A percentile compares a stretch with the other conserved stretches of the same genome.
phyloP scores from a whole-genome alignment of 257 asterid species.

The Petunia secreta region DNA sequence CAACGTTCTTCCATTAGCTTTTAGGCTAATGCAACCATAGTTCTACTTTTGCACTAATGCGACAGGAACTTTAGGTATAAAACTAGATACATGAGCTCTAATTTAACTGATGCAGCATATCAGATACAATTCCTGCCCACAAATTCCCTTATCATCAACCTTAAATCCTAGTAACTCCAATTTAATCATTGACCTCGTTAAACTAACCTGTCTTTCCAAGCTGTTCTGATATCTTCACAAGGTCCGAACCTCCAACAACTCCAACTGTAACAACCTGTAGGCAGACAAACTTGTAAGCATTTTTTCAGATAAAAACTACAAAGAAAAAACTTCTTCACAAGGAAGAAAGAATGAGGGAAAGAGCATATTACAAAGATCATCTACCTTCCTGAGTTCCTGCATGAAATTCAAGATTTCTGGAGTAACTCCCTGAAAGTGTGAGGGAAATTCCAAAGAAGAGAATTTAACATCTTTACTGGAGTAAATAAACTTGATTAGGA shows the following conservation, averaged over 20 bases:
- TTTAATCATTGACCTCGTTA: background rate
- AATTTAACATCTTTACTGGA: background rate
- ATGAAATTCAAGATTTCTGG: constrained; percentile 73
- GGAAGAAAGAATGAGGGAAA: too few species aligned
- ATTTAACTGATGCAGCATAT: background rate
- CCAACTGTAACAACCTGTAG: constrained; percentile 78
- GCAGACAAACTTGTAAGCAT: background rate
- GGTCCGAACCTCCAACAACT: constrained; percentile 98
- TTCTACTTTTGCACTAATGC: background rate
- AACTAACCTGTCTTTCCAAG: constrained; percentile 76
- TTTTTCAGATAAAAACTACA: too few species aligned
- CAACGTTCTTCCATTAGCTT: background rate
- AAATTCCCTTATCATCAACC: background rate
- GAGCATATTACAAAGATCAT: background rate
- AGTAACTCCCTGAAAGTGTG: constrained; percentile 57
- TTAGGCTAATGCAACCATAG: background rate
- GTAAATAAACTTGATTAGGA: background rate
- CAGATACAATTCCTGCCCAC: background rate
- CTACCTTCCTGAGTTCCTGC: constrained; percentile 77
- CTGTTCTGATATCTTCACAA: constrained; percentile 93
- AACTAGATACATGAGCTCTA: background rate
- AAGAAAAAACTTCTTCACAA: background rate
- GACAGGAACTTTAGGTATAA: background rate
- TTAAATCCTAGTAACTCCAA: background rate
- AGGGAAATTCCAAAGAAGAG: background rate